Conservation (phyloP, 2,329 filamentous ascomycete species). For the Curvularia eragrostidis region DNA sequence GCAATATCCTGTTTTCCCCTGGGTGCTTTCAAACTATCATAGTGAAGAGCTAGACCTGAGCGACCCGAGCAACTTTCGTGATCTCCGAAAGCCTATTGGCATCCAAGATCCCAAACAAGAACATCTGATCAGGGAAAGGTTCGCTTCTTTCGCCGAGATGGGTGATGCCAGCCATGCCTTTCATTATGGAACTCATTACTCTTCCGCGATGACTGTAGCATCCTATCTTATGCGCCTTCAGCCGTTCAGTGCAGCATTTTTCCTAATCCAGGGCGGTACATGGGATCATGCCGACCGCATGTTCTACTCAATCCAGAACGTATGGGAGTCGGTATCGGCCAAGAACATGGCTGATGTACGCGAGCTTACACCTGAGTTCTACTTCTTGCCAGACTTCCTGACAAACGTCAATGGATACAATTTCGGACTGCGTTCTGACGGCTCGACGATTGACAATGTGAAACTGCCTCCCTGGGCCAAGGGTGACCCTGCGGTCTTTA, state of each 20-base stretch:
- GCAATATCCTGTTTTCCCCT: slow-evolving; percentile 97
- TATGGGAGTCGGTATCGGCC: slow-evolving; percentile 88
- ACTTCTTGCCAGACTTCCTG: slow-evolving; percentile 93
- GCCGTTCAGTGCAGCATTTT: slow-evolving; percentile 94
- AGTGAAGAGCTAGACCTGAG: slow-evolving; percentile 89
- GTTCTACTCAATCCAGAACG: slow-evolving; percentile 90
- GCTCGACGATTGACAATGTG: slow-evolving; percentile 82
- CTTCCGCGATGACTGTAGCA: slow-evolving; percentile 97
- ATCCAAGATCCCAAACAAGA: slow-evolving; percentile 81
- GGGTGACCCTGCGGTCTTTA: slow-evolving; percentile 93
- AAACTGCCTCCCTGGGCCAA: slow-evolving; percentile 96
- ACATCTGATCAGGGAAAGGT: slow-evolving; percentile 80
- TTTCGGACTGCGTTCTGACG: slow-evolving; percentile 85
- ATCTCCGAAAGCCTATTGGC: slow-evolving; percentile 95
- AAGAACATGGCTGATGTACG: slow-evolving; percentile 94
- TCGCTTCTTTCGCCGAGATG: slow-evolving; percentile 88
- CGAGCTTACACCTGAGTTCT: slow-evolving; percentile 96
- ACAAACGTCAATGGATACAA: slow-evolving; percentile 95
- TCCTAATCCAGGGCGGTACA: slow-evolving; percentile 90
- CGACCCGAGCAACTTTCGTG: slow-evolving; percentile 84
- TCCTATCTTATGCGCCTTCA: slow-evolving; percentile 95
- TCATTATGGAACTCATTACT: slow-evolving; percentile 98
- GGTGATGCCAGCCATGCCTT: slow-evolving; percentile 80
- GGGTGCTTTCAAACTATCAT: slow-evolving; percentile 94
- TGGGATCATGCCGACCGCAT: slow-evolving; percentile 96